Base-by-base conservation (phyloP, 352 stramenopile species). In the Phytophthora rubi region DNA sequence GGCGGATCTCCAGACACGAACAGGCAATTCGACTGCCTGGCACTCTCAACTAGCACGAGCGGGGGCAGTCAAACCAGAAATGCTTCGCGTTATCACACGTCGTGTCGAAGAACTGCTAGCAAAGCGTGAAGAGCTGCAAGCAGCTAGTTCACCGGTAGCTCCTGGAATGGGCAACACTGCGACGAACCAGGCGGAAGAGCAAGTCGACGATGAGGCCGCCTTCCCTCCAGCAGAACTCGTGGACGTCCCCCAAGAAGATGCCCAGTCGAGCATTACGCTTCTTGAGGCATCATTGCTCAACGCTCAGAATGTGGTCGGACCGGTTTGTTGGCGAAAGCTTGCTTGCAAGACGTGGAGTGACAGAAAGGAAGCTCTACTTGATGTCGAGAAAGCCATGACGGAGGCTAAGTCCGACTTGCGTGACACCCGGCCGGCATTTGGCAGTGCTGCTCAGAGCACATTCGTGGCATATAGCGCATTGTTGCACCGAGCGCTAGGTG, bases 311-410 rank as follows among this genome's bases (percentile, higher is more conserved):
- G 62, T 92, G 2, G 70, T 92, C 12, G 88, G 88, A 0, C 88
- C 88, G 2, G 88, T 95, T 4, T 70, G 68, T 15, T 93, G 83
- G 83, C 81, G 83, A 21, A 95, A 95, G 49, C 80, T 93, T 45
- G 83, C 90, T 39, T 92, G 85, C 64, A 94, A 93, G 65, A 91
- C 82, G 32, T 95, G 88, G 86, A 94, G 85, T 54, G 88, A 95
- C 63, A 78, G 88, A 23, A 93, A 93, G 57, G 88, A 95, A 33
- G 86, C 88, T n/a, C 71, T 95, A 3, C 71, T 91, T 5, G 86
- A 91, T 52, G 63, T 93, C 16, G 88, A 93, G 45, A 92, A 89
- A 28, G 77, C 64, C 21, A 85, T 95, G 47, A 81, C 72, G 0
- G 86, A 93, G 23, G 80, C 83, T 52, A 94, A 91, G 49, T 86